Conservation (phyloP, 148 eudicot genomes). For the Rhododendron ferrugineum region DNA sequence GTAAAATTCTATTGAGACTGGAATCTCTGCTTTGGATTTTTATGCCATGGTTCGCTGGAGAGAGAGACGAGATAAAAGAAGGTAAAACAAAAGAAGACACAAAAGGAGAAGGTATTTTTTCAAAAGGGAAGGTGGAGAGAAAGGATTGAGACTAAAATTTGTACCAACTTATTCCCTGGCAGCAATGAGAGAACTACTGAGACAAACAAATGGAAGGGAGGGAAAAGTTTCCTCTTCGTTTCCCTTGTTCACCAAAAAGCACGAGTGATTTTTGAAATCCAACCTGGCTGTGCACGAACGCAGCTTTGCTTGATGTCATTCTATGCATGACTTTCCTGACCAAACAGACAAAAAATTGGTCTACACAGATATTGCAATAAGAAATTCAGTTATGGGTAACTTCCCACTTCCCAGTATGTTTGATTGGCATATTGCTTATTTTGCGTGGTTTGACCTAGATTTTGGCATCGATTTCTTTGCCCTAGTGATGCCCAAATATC, state of each 20-base stretch:
- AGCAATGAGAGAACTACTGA: neutral
- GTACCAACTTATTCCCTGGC: neutral
- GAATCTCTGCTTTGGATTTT: neutral
- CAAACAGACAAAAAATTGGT: neutral
- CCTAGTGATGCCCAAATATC: neutral
- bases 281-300: neutral
- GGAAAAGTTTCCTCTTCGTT: neutral
- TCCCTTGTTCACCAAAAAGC: neutral
- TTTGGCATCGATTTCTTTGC: neutral
- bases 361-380: neutral
- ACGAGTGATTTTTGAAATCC: neutral
- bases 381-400: neutral
- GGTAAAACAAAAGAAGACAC: neutral
- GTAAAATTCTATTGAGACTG: neutral
- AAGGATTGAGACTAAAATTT: neutral
- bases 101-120: neutral
- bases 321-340: neutral
- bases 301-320: neutral
- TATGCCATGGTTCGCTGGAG: neutral
- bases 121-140: neutral
- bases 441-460: neutral
- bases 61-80: neutral
- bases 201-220: neutral
- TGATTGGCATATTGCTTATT: neutral
- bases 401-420: neutral